A percentile compares a stretch with the other conserved stretches of the same genome.
Evolutionary conservation across 2,329 filamentous ascomycete species (phyloP).

Genomic region (Bretziella fagacearum): DNA sequence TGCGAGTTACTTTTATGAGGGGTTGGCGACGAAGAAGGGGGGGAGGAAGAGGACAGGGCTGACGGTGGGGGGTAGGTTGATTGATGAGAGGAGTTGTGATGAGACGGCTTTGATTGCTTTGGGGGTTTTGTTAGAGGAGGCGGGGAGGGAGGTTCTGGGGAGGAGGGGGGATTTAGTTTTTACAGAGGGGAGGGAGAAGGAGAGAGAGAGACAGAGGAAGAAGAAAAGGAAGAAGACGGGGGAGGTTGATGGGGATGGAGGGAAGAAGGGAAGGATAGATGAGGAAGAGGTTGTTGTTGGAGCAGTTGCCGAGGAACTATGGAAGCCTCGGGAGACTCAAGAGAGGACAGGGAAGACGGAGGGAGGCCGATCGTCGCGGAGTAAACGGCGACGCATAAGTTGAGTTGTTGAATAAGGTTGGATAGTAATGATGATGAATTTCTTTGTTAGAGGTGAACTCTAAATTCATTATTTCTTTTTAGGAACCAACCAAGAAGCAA

Average conservation of each 20-base stretch:
- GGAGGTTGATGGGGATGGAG: background rate
- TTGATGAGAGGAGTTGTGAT: constrained; percentile 50
- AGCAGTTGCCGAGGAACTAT: background rate
- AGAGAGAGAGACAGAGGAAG: background rate
- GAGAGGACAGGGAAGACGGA: background rate
- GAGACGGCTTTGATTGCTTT: constrained; percentile 62
- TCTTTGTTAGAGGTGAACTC: background rate
- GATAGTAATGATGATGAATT: background rate
- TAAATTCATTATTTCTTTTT: background rate
- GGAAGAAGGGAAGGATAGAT: background rate
- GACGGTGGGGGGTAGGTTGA: constrained; percentile 18
- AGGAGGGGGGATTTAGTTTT: constrained; percentile 53
- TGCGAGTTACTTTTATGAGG: constrained; percentile 46
- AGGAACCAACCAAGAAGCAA: too few species aligned
- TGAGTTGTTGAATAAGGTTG: background rate
- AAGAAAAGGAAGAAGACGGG: background rate
- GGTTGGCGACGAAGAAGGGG: constrained; percentile 17
- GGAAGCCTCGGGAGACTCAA: too few species aligned
- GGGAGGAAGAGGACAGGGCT: constrained; percentile 13
- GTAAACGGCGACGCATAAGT: background rate
- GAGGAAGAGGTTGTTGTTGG: background rate
- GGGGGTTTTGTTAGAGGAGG: constrained; percentile 60
- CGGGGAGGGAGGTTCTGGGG: constrained; percentile 42
- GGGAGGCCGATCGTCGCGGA: background rate
- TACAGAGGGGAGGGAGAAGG: constrained; percentile 34